Percentiles rank a stretch among this genome's conserved stretches.
phyloP scores from a whole-genome alignment of 176 grass and related monocot genomes.

The Musa itinerans region DNA sequence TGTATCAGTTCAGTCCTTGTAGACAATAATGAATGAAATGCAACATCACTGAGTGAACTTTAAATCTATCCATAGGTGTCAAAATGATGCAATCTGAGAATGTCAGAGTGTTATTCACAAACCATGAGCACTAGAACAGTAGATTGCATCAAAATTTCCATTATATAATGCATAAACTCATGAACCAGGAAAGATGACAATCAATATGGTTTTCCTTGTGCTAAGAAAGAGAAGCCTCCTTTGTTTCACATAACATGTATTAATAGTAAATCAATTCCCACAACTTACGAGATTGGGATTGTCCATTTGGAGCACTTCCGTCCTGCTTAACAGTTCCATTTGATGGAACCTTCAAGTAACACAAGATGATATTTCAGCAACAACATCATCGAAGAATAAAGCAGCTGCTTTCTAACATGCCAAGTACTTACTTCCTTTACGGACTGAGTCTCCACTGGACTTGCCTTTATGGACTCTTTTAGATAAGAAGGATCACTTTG shows the following conservation, averaged over 20 bases:
- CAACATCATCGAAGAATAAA: conserved; percentile 14
- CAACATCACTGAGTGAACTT: not conserved
- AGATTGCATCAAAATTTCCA: too few species aligned
- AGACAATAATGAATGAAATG: not conserved
- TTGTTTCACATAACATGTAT: not conserved
- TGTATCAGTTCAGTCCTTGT: not conserved
- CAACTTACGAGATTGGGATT: conserved; percentile 57
- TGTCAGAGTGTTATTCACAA: not conserved
- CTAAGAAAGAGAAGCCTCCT: not conserved
- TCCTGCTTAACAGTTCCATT: conserved; percentile 62
- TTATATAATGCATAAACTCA: not conserved
- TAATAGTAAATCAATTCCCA: not conserved
- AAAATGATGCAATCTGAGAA: not conserved
- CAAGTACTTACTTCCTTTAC: conserved; percentile 44
- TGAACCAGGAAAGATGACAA: not conserved
- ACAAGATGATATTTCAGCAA: conserved; percentile 15
- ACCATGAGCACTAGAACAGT: not conserved
- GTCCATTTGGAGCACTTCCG: conserved; percentile 34
- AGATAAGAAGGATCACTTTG: conserved; percentile 55
- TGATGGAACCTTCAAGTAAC: conserved; percentile 41
- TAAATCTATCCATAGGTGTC: not conserved
- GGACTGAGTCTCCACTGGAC: conserved; percentile 29
- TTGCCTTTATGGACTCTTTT: conserved; percentile 40
- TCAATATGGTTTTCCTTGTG: not conserved
- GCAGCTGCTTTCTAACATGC: not conserved